Conservation (phyloP, 495 filamentous ascomycete species). For the Lepidopterella palustris region DNA sequence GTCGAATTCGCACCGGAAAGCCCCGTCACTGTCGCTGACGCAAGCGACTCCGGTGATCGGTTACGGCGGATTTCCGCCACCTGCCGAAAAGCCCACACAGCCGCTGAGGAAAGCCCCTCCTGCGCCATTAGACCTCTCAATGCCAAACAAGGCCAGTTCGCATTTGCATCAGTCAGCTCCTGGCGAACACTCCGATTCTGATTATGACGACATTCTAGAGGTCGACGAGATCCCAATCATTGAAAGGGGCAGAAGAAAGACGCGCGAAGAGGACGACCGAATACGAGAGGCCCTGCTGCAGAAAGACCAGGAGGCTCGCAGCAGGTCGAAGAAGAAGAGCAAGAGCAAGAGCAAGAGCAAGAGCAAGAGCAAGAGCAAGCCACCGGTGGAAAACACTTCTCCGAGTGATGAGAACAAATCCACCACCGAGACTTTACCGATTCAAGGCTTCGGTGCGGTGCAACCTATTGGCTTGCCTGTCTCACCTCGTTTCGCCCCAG, state of each 20-base stretch:
- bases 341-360: conserved; percentile 38
- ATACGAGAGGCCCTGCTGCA: conserved; percentile 61
- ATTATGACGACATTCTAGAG: conserved; percentile 72
- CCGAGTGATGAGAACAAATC: conserved; percentile 5
- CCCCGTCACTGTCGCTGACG: conserved; percentile 27
- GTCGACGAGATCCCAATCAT: conserved; percentile 54
- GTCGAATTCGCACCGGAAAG: conserved; percentile 2
- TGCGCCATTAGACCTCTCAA: conserved; percentile 68
- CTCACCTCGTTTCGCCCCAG: conserved; percentile 24
- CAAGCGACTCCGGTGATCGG: conserved; percentile 32
- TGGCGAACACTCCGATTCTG: conserved; percentile 65
- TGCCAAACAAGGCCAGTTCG: conserved; percentile 35
- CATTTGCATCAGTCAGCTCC: conserved; percentile 44
- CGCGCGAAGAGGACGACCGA: conserved; percentile 79
- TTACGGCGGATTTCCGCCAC: conserved; percentile 21
- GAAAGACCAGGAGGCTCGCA: conserved; percentile 58
- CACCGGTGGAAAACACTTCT: neutral
- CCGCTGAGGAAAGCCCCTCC: conserved; percentile 66
- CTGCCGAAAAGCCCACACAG: conserved; percentile 20
- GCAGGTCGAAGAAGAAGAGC: conserved; percentile 60
- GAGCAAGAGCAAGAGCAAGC: conserved; percentile 36
- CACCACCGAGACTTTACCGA: conserved; percentile 9
- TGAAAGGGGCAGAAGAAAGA: conserved; percentile 74
- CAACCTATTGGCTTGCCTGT: conserved; percentile 17
- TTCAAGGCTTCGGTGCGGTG: conserved; percentile 13